Conservation (phyloP, 2,329 filamentous ascomycete genomes). For the Daldinia sp. region DNA sequence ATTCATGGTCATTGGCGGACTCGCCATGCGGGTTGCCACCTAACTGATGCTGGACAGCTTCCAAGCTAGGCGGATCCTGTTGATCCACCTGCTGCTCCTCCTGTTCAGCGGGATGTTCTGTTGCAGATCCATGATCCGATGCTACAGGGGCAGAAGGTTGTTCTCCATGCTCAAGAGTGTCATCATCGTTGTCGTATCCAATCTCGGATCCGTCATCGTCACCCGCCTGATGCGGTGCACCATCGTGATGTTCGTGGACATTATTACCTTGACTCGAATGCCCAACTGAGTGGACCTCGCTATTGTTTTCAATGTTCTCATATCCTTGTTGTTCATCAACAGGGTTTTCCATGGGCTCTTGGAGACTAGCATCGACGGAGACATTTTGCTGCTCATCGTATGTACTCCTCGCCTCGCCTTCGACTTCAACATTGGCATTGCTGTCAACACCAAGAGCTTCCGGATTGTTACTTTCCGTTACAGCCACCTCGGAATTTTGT, state of each 20-base stretch:
- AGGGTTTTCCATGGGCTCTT: not conserved
- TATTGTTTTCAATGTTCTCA: not conserved
- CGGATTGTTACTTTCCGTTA: not conserved
- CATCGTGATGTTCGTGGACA: slow-evolving; percentile 6
- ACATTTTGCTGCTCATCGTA: slow-evolving; percentile 9
- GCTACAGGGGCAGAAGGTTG: not conserved
- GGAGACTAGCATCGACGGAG: not conserved
- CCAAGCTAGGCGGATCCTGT: not conserved
- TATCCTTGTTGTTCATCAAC: not conserved
- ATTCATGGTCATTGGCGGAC: slow-evolving; percentile 34
- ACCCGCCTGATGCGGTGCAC: slow-evolving; percentile 1
- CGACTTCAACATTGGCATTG: not conserved
- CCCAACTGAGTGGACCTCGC: not conserved
- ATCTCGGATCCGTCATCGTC: slow-evolving; percentile 12
- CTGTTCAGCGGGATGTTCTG: slow-evolving; percentile 10
- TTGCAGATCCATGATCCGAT: slow-evolving; percentile 11
- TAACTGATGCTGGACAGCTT: slow-evolving; percentile 34
- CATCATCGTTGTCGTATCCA: slow-evolving; percentile 14
- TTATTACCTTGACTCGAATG: slow-evolving; percentile 5
- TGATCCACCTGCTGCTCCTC: slow-evolving; percentile 20
- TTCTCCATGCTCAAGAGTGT: slow-evolving; percentile 9
- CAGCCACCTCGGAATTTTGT: slow-evolving; percentile 17
- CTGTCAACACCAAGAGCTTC: slow-evolving; percentile 3
- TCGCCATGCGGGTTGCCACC: slow-evolving; percentile 35
- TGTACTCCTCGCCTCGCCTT: not conserved